phyloP scores from a whole-genome alignment of 1,284 basidiomycete species.

The Gymnopus androsaceus region DNA sequence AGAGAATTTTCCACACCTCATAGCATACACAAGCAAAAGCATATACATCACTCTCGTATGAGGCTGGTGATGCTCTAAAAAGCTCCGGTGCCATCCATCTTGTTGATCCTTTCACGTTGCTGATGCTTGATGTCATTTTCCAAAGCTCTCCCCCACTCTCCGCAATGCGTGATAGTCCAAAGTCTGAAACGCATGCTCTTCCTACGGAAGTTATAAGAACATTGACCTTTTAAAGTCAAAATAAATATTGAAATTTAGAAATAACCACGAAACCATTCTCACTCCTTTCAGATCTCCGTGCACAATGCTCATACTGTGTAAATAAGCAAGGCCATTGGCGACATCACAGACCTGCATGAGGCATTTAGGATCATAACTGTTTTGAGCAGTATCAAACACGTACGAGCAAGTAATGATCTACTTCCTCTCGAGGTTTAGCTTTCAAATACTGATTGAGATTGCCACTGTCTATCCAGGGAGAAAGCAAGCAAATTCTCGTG shows the following conservation, averaged over 20 bases:
- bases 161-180: conserved; percentile 31
- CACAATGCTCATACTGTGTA: conserved; percentile 34
- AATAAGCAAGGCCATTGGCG: conserved; percentile 33
- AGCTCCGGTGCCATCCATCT: conserved; percentile 29
- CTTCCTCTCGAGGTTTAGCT: conserved; percentile 11
- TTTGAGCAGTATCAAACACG: background rate
- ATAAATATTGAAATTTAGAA: background rate
- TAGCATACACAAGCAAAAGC: conserved; percentile 30
- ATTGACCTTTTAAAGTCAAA: conserved; percentile 29
- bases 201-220: conserved; percentile 30
- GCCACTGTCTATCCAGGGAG: conserved; percentile 38
- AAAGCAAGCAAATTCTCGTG: conserved; percentile 33
- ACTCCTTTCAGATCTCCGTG: conserved; percentile 43
- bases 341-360: conserved; percentile 27
- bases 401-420: conserved; percentile 27
- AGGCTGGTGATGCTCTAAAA: conserved; percentile 15
- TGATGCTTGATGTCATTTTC: conserved; percentile 11
- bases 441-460: conserved; percentile 31
- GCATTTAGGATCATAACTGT: background rate
- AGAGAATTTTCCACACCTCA: conserved; percentile 22
- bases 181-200: conserved; percentile 37
- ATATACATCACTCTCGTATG: conserved; percentile 27
- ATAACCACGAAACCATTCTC: conserved; percentile 16
- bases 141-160: conserved; percentile 16
- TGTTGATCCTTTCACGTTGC: conserved; percentile 19